phyloP scores from a whole-genome alignment of 495 filamentous ascomycete species.

The Sabuloglossum arenarium region DNA sequence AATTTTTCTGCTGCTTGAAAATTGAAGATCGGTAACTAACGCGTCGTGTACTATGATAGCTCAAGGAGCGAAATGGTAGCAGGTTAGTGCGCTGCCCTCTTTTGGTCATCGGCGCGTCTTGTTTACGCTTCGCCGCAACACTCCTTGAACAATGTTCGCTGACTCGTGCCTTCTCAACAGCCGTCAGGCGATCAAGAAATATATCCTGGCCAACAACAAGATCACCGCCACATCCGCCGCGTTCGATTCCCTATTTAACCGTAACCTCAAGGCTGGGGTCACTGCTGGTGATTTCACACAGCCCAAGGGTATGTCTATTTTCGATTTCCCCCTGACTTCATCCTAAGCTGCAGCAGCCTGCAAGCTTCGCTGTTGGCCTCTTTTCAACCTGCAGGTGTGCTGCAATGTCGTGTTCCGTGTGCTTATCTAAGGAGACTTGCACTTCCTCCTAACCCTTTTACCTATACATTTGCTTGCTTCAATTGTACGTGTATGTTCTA shows the following conservation, averaged over 20 bases:
- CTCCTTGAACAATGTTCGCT: constrained; percentile 14
- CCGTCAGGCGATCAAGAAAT: constrained; percentile 94
- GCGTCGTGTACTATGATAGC: constrained; percentile 22
- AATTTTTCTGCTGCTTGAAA: constrained; percentile 3
- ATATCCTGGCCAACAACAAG: constrained; percentile 89
- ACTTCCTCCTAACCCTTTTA: neutral
- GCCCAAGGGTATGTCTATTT: constrained; percentile 64
- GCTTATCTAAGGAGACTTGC: neutral
- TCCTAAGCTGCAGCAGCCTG: too few species aligned
- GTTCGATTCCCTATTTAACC: constrained; percentile 89
- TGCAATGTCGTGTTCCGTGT: too few species aligned
- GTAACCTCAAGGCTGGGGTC: constrained; percentile 71
- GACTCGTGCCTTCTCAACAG: constrained; percentile 26
- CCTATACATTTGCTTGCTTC: neutral
- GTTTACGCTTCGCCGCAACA: constrained; percentile 1
- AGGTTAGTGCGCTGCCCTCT: constrained; percentile 27
- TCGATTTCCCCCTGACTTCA: neutral
- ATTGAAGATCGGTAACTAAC: constrained; percentile 23
- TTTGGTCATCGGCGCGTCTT: constrained; percentile 1
- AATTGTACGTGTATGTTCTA: neutral
- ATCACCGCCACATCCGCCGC: constrained; percentile 44
- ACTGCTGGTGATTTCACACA: constrained; percentile 78
- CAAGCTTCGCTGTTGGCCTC: too few species aligned
- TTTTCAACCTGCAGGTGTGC: too few species aligned
- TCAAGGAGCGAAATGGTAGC: constrained; percentile 44